Evolutionary conservation across 2,329 filamentous ascomycete species (phyloP), one percentile per base, ranked within the genome.

Genomic region (Sporothrix mexicana): DNA sequence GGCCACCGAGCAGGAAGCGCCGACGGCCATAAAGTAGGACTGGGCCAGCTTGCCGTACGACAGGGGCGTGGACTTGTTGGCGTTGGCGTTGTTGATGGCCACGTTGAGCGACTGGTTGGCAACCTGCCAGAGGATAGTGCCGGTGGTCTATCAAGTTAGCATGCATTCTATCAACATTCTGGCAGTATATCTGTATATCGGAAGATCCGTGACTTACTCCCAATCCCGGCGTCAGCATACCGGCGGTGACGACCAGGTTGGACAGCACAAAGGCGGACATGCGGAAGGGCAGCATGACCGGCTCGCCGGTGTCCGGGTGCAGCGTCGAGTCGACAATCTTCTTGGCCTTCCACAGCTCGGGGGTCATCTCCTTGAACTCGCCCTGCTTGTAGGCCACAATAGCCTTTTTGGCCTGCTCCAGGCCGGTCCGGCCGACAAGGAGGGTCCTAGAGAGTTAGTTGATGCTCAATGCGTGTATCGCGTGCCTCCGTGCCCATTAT

Each of bases 71-170:
- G 94, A 97, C 83, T 99, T 99, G 88, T 99, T 99, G 75, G 95
- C 94, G 82, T 99, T 99, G 80, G 95, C 93, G 81, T 90, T 94
- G 87, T 99, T 99, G 87, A 99, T 95, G 77, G 94, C 95, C 41
- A 99, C 96, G 81, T 99, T 99, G 78, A 99, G 91, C 13, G 95
- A 98, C 85, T 99, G 96, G 83, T 99, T 99, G 77, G 93, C 90
- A 73, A 98, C 90, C 84, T 99, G 96, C 96, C 96, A 99, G 76
- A 92, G 91, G 51, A 98, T 86, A 5, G 94, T 98, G 70, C 95
- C 96, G 57, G 88, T 88, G 61, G 92, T 97, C 87, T 92, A 3
- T 6, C 41, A n/a, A 45, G 30, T 36, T 7, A n/a, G n/a, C n/a
- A n/a, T n/a, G n/a, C n/a, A n/a, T n/a, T n/a, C n/a, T n/a, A n/a